A percentile compares a stretch with the other conserved stretches of the same genome.
Evolutionary conservation across 192 early-diverging fungal species (phyloP).

Genomic region (Coemansia umbellata): DNA sequence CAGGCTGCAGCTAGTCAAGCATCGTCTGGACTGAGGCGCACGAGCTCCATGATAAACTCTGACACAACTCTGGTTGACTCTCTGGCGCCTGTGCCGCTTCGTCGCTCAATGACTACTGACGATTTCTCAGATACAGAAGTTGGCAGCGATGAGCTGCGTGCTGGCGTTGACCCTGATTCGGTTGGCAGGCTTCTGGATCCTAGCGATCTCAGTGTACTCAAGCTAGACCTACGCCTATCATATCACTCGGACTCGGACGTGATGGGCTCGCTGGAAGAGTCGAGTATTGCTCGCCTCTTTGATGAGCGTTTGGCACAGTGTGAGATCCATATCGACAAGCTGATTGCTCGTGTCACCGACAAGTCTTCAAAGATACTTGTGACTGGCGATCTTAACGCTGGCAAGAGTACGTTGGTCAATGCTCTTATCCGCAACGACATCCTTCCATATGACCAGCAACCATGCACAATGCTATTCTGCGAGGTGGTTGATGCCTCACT

Average conservation of each 20-base stretch:
- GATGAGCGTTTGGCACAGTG: conserved; percentile 67
- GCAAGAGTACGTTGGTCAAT: conserved; percentile 97
- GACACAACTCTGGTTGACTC: conserved; percentile 13
- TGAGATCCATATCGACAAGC: conserved; percentile 73
- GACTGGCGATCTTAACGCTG: conserved; percentile 97
- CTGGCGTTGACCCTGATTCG: conserved; percentile 8
- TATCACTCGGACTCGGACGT: conserved; percentile 59
- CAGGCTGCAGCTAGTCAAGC: background rate
- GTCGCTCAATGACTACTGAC: conserved; percentile 30
- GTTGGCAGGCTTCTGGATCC: conserved; percentile 13
- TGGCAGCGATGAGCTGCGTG: conserved; percentile 5
- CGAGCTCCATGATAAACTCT: conserved; percentile 29
- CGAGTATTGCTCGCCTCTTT: conserved; percentile 67
- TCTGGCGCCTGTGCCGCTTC: conserved; percentile 12
- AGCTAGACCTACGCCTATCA: conserved; percentile 65
- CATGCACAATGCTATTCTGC: conserved; percentile 93
- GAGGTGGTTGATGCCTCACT: conserved; percentile 92
- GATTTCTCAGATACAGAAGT: conserved; percentile 8
- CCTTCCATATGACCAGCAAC: conserved; percentile 95
- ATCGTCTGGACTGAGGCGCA: conserved; percentile 15
- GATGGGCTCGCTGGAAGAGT: conserved; percentile 62
- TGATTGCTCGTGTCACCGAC: conserved; percentile 83
- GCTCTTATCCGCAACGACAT: conserved; percentile 86
- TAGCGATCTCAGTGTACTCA: conserved; percentile 54
- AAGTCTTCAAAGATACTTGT: conserved; percentile 91